Conservation (phyloP, 495 filamentous ascomycete genomes). For the Hypoxylon cercidicola region DNA sequence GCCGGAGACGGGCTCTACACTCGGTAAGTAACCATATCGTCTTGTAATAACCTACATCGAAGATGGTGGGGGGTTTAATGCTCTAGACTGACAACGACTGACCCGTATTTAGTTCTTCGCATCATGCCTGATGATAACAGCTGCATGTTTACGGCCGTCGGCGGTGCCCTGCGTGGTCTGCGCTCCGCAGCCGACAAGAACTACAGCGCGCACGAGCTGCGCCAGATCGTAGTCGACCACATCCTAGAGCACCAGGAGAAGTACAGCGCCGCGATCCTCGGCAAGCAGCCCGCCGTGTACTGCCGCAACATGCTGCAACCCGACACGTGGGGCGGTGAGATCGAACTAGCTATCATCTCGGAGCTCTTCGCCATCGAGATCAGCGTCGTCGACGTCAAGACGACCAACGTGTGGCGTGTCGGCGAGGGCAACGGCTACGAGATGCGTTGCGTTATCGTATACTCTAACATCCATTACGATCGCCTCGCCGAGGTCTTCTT, state of each 20-base stretch:
- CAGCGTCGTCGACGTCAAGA: conserved; percentile 77
- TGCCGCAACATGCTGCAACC: conserved; percentile 84
- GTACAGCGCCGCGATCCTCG: conserved; percentile 81
- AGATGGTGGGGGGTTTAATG: conserved; percentile 5
- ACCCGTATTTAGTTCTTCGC: conserved; percentile 68
- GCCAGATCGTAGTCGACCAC: conserved; percentile 80
- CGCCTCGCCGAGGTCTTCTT: conserved; percentile 80
- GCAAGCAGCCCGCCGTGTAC: conserved; percentile 78
- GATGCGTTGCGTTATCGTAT: conserved; percentile 83
- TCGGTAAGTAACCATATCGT: conserved; percentile 31
- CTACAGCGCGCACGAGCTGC: conserved; percentile 70
- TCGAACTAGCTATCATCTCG: conserved; percentile 86
- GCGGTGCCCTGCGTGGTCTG: conserved; percentile 69
- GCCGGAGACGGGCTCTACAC: conserved; percentile 34
- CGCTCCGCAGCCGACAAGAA: conserved; percentile 63
- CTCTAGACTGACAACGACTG: neutral
- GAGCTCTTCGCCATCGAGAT: conserved; percentile 91
- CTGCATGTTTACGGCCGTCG: conserved; percentile 92
- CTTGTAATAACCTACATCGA: neutral
- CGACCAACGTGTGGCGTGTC: conserved; percentile 70
- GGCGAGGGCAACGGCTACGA: conserved; percentile 72
- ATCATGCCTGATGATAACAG: conserved; percentile 98
- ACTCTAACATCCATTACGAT: conserved; percentile 96
- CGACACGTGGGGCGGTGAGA: conserved; percentile 90
- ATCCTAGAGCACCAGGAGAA: conserved; percentile 77